These are phyloP conservation scores for Lepidium sativum DNA, from an alignment of 345 rosid genomes.

Conservation along the genomic window DNA sequence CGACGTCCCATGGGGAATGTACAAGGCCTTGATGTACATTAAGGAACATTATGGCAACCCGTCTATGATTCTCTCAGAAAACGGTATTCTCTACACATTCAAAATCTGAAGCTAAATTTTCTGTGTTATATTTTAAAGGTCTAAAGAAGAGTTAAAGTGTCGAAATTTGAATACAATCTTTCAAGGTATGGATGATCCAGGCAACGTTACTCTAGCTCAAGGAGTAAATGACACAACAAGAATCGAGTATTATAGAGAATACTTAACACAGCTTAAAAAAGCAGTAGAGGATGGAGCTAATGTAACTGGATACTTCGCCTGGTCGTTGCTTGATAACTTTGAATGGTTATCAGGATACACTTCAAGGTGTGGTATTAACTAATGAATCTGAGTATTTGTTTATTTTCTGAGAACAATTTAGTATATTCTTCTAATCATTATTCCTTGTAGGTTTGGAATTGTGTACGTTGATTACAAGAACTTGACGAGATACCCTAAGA, in stretches of 20 bases:
- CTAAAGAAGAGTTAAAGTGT: background rate
- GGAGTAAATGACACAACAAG: constrained; percentile 76
- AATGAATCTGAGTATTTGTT: background rate
- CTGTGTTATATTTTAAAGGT: background rate
- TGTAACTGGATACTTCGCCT: constrained; percentile 75
- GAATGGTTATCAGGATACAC: constrained; percentile 96
- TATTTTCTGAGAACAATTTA: background rate
- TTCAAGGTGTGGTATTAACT: constrained; percentile 33
- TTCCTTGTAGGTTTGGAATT: constrained; percentile 47
- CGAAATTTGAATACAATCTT: background rate
- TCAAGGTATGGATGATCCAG: constrained; percentile 90
- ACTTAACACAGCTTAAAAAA: constrained; percentile 68
- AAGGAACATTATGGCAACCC: constrained; percentile 84
- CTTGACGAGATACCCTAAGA: constrained; percentile 79
- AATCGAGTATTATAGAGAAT: constrained; percentile 60
- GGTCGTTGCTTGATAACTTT: constrained; percentile 96
- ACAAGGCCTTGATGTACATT: constrained; percentile 77
- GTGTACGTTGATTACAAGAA: constrained; percentile 65
- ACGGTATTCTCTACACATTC: too few relatives aligned
- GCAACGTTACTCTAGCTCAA: constrained; percentile 50
- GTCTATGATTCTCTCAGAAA: constrained; percentile 67
- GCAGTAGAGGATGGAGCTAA: constrained; percentile 82
- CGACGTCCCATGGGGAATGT: constrained; percentile 95
- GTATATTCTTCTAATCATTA: background rate
- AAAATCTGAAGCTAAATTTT: too few relatives aligned